Base-by-base conservation (phyloP, 495 filamentous ascomycete genomes). In the Clohesyomyces aquaticus region DNA sequence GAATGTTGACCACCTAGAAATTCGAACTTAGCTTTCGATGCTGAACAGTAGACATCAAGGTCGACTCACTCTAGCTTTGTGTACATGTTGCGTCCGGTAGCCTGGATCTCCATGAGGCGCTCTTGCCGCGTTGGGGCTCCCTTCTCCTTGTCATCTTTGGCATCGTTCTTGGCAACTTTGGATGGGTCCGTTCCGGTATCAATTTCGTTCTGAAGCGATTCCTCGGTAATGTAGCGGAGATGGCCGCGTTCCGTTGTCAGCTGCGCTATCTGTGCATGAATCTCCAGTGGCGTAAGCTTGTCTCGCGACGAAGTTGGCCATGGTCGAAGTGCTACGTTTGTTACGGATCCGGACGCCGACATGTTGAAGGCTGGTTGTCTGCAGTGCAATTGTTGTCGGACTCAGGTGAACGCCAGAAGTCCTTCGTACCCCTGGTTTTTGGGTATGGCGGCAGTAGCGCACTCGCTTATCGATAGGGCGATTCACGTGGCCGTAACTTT, bases 131-230 rank as follows among this genome's bases (percentile, higher is more conserved):
- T 81, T 76, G 45, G 62, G 18, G 74, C 71, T 10, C 62, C 67
- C 4, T 73, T 69, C 3, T 60, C 58, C 56, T 84, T 75, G 38
- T 78, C 77, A 22, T 79, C 77, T 35, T 80, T 78, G 32, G 89
- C 85, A 70, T 87, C 82, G 41, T 82, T 79, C 41, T 64, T 55
- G 27, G 38, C 52, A 51, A 65, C 63, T 11, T 56, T 53, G 2
- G 50, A 1, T 16, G 11, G 58, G 26, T 66, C 58, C 45, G 67
- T 82, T 71, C 90, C 87, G 2, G 75, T 72, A 0, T 71, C 80
- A 55, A 93, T 91, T 76, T 95, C 90, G 27, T 79, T 77, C n/a
- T 90, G 82, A 16, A 92, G 75, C 23, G 58, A 60, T 1, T 72
- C 66, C 55, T 78, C 76, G 48, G 69, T 76, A 47, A 78, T 67